phyloP scores from a whole-genome alignment of 257 asterid species.

The Nicotiana tabacum region DNA sequence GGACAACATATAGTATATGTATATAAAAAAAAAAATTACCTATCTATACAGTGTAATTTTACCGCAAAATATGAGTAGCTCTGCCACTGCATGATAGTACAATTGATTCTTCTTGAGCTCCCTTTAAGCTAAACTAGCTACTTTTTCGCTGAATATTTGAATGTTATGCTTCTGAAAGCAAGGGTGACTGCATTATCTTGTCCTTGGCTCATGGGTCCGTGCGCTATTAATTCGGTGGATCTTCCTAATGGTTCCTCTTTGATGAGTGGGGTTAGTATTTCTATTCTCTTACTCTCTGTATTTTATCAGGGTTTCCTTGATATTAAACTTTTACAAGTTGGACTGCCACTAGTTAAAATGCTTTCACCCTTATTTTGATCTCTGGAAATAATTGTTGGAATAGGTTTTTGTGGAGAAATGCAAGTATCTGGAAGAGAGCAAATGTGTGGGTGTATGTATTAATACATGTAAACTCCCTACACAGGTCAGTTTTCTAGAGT shows the following conservation, averaged over 20 bases:
- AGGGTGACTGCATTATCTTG: constrained; percentile 85
- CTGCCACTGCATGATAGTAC: no score
- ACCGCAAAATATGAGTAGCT: no score
- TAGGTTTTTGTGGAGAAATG: constrained; percentile 84
- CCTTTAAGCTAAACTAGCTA: neutral
- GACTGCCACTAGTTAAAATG: neutral
- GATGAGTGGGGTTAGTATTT: constrained; percentile 63
- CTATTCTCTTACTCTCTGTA: neutral
- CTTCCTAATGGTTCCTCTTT: constrained; percentile 59
- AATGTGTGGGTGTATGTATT: constrained; percentile 77
- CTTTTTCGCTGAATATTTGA: neutral
- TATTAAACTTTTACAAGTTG: neutral
- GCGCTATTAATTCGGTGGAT: constrained; percentile 58
- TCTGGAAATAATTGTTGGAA: neutral
- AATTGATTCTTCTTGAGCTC: neutral
- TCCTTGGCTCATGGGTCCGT: constrained; percentile 91
- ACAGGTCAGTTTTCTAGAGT: constrained; percentile 43
- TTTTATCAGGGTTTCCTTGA: neutral
- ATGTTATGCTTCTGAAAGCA: constrained; percentile 45
- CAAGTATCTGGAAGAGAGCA: constrained; percentile 92
- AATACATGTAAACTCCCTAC: constrained; percentile 93
- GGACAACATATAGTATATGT: no score
- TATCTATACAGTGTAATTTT: neutral
- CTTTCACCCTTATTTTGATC: neutral
- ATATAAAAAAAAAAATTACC: no score